Evolutionary conservation across 2,329 filamentous ascomycete species (phyloP), one percentile per base, ranked within the genome.

Genomic region (Zasmidium citrigriseum): DNA sequence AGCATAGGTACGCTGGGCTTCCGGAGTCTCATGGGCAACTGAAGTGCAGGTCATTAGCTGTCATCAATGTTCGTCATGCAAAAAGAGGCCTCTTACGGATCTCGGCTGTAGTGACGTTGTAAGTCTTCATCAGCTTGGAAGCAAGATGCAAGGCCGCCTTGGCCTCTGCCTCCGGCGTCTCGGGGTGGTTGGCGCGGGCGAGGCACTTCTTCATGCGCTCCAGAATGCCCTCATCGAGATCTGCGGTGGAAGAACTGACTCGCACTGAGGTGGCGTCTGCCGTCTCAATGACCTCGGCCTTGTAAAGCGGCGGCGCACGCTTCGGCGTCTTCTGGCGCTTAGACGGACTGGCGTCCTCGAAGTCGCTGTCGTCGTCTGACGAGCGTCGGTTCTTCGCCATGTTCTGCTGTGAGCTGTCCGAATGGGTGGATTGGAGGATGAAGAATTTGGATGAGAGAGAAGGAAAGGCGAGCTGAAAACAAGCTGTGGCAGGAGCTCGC

Each of bases 81-180:
- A n/a, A n/a, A n/a, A n/a, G n/a, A n/a, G n/a, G n/a, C n/a, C n/a
- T n/a, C n/a, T n/a, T n/a, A n/a, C n/a, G 34, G 10, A 64, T 55
- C 11, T 67, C 57, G 10, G 64, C 64, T 22, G 61, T 25, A 1
- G 50, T 54, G 16, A 66, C 49, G 34, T 64, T 66, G 54, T 59
- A 53, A 20, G 46, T 52, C 14, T 52, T 34, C 58, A 64, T 63
- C 21, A 60, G 22, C 9, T 53, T 52, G 1, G 47, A 45, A 9
- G 64, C 65, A 9, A 63, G 9, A 41, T 41, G 21, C 11, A 61
- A n/a, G 4, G 58, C 58, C 4, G 45, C 27, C 46, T 56, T 58
- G 16, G 48, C 56, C 34, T 67, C 60, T 2, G 14, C 11, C 20
- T 63, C 48, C 20, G 58, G 24, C 3, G 57, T 60, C 2, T 45